Base-by-base conservation (phyloP, 176 grass and related monocot genomes). In the Alopecurus myosuroides region DNA sequence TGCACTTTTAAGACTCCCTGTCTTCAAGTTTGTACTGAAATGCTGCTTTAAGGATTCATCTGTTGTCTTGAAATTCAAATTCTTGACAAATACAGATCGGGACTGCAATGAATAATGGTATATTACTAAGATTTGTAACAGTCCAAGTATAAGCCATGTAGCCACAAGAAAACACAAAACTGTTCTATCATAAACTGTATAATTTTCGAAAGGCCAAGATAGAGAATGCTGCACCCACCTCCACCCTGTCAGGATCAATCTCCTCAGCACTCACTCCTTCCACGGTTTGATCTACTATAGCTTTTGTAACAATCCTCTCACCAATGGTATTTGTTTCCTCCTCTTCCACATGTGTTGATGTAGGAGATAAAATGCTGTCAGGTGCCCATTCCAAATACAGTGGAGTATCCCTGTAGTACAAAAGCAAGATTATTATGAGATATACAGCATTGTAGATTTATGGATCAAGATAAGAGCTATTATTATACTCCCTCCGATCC, bases 361-460 rank as follows among this genome's bases (percentile, higher is more conserved):
- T 76, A 78, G 86, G 83, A 82, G 84, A 94, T 57, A 98, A 90
- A 92, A 98, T 98, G 49, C 94, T 77, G 4, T 90, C 89, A 77
- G 93, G 93, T 29, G 93, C 97, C 93, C 93, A 95, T 84, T 98
- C 97, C 87, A 98, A 91, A 69, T 98, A 98, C 37, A 98, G 75
- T 81, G 93, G 97, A 87, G 86, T 90, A 92, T 98, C 96, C 80
- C 96, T 95, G 57, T 50, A 90, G 11, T 73, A 87, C 7, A 71
- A 69, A 61, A 48, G 39, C 29, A 80, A 89, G 26, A 46, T 0
- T 50, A 18, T 73, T 80, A 72, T 31, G 23, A 60, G 67, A 85
- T 20, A 65, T 20, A 56, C 6, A 35, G 1, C 19, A 17, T 3
- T 62, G 25, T 22, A 60, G 26, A 88, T 64, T 44, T 70, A 42